These are phyloP conservation scores for Cytidiella melzeri DNA, from an alignment of 768 basidiomycete genomes.

Conservation along the genomic window DNA sequence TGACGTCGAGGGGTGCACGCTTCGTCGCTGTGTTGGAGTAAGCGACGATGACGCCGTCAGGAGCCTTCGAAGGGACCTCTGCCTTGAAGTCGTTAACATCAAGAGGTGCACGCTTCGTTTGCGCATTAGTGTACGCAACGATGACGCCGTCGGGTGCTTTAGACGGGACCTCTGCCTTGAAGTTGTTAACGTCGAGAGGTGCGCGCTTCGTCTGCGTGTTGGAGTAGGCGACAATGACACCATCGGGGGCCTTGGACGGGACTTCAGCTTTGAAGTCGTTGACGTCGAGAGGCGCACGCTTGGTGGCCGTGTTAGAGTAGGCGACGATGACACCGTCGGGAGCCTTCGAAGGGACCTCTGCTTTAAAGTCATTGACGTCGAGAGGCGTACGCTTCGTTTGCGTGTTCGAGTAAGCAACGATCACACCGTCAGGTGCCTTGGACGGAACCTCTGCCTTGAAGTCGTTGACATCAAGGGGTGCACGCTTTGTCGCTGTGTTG, in stretches of 20 bases:
- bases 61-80: constrained; percentile 28
- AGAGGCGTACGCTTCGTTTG: constrained; percentile 11
- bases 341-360: constrained; percentile 17
- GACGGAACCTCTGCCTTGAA: constrained; percentile 29
- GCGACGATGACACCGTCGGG: constrained; percentile 14
- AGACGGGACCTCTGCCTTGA: constrained; percentile 26
- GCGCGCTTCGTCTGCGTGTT: constrained; percentile 17
- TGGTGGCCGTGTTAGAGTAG: constrained; percentile 9
- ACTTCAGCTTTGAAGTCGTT: constrained; percentile 23
- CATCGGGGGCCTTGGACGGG: constrained; percentile 16
- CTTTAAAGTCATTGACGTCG: constrained; percentile 22
- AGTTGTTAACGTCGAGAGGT: constrained; percentile 18
- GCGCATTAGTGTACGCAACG: constrained; percentile 18
- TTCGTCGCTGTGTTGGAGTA: constrained; percentile 3
- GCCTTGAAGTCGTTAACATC: constrained; percentile 23
- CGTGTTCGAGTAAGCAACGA: constrained; percentile 23
- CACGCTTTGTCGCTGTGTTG: constrained; percentile 4
- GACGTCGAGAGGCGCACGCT: constrained; percentile 15
- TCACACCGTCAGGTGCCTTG: constrained; percentile 29
- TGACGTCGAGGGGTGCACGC: constrained; percentile 10
- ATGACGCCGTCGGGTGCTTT: constrained; percentile 27
- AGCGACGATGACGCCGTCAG: constrained; percentile 7
- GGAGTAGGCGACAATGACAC: constrained; percentile 13
- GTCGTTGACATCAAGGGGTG: constrained; percentile 15
- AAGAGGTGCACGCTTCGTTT: not conserved